phyloP scores from a whole-genome alignment of 192 early-diverging fungal genomes.

The Backusella tarrabulga region DNA sequence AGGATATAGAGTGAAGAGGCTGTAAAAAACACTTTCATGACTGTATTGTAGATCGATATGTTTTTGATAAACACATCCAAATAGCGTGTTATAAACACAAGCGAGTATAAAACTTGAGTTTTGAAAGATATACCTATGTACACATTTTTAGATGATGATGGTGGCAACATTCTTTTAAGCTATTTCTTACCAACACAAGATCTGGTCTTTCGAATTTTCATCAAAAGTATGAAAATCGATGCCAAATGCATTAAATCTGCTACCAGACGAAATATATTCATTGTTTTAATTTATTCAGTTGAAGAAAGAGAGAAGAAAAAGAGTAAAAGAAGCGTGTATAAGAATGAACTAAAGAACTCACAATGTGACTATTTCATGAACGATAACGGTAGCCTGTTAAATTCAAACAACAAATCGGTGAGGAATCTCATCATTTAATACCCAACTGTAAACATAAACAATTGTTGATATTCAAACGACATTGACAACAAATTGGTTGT shows the following conservation, averaged over 20 bases:
- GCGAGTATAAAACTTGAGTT: slow-evolving; percentile 86
- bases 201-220: slow-evolving; percentile 88
- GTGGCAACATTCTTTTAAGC: slow-evolving; percentile 74
- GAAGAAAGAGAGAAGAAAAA: slow-evolving; percentile 64
- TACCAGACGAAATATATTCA: slow-evolving; percentile 23
- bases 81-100: slow-evolving; percentile 95
- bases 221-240: slow-evolving; percentile 61
- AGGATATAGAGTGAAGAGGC: slow-evolving; percentile 81
- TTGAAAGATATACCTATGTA: slow-evolving; percentile 94
- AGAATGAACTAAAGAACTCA: background rate
- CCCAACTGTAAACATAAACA: background rate
- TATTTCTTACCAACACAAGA: slow-evolving; percentile 86
- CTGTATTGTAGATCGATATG: slow-evolving; percentile 86
- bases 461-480: too few species aligned
- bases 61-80: slow-evolving; percentile 80
- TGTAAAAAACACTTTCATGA: slow-evolving; percentile 97
- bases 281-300: slow-evolving; percentile 73
- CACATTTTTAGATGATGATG: background rate
- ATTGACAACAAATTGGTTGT: too few species aligned
- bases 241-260: slow-evolving; percentile 19
- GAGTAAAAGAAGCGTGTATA: slow-evolving; percentile 14
- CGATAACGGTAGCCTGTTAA: background rate
- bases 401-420: background rate
- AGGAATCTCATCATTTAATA: background rate
- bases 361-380: background rate